Conservation (phyloP, 2,329 filamentous ascomycete species). For the Penicillium freii region DNA sequence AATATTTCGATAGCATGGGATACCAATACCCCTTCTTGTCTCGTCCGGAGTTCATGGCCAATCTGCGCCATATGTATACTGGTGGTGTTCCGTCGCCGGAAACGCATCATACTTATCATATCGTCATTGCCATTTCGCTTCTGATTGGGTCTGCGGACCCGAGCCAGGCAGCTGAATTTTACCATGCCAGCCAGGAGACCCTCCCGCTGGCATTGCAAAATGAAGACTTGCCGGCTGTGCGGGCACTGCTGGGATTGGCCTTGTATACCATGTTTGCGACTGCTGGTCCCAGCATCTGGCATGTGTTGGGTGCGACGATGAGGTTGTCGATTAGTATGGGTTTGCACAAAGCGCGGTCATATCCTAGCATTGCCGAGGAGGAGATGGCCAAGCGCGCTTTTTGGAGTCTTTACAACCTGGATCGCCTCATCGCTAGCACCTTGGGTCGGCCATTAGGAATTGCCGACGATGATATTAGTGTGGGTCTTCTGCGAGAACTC, state of each 20-base stretch:
- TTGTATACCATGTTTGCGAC: constrained; percentile 42
- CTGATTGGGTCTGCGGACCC: constrained; percentile 35
- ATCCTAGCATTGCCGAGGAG: constrained; percentile 32
- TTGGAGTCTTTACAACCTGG: constrained; percentile 47
- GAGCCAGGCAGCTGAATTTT: constrained; percentile 35
- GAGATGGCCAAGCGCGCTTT: constrained; percentile 46
- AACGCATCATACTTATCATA: constrained; percentile 38
- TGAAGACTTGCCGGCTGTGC: constrained; percentile 38
- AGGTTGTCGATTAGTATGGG: constrained; percentile 40
- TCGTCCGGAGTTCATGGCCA: constrained; percentile 34
- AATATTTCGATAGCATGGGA: constrained; percentile 41
- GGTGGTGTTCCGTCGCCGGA: constrained; percentile 36
- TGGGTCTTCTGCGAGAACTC: constrained; percentile 38
- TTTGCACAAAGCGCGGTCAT: constrained; percentile 35
- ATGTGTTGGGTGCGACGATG: constrained; percentile 39
- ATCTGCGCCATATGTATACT: constrained; percentile 36
- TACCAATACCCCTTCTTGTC: constrained; percentile 42
- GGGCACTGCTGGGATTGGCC: constrained; percentile 38
- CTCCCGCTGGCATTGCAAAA: constrained; percentile 37
- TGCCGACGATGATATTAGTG: constrained; percentile 44
- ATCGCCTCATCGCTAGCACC: constrained; percentile 42
- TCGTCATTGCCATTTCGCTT: constrained; percentile 38
- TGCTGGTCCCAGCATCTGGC: constrained; percentile 40
- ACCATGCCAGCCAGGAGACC: constrained; percentile 37
- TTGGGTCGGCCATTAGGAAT: constrained; percentile 42